Conservation (phyloP, 106 monocot genomes). For the Agapanthus africanus region DNA sequence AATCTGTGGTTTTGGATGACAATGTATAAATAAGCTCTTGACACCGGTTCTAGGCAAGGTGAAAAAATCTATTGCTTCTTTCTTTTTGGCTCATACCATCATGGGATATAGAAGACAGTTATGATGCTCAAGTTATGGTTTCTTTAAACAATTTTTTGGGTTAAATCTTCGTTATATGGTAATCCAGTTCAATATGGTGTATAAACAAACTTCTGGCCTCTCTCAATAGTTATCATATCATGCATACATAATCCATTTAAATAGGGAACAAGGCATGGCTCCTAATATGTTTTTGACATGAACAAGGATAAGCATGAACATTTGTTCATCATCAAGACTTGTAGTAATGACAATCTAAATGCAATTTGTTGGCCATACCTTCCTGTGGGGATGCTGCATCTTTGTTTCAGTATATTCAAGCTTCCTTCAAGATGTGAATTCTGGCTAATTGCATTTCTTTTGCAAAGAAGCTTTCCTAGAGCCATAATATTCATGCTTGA, state of each 20-base stretch:
- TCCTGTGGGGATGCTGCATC: conserved; percentile 13
- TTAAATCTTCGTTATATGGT: too few relatives aligned
- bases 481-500: conserved; percentile 42
- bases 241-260: not conserved
- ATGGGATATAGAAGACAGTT: not conserved
- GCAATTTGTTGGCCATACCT: conserved; percentile 28
- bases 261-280: too few relatives aligned
- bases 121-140: not conserved
- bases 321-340: not conserved
- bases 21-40: too few relatives aligned
- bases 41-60: too few relatives aligned
- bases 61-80: not conserved
- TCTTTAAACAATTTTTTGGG: not conserved
- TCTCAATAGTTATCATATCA: not conserved
- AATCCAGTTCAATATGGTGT: too few relatives aligned
- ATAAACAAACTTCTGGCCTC: not conserved
- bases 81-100: not conserved
- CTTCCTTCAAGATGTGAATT: conserved; percentile 11
- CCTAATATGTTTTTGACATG: not conserved
- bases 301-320: not conserved
- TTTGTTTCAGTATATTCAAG: conserved; percentile 11
- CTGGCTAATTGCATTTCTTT: conserved; percentile 10
- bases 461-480: conserved; percentile 50
- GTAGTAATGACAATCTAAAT: not conserved
- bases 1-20: not conserved